These are phyloP conservation scores for Dothidotthia symphoricarpi DNA, from an alignment of 2,329 filamentous ascomycete species.

Conservation along the genomic window DNA sequence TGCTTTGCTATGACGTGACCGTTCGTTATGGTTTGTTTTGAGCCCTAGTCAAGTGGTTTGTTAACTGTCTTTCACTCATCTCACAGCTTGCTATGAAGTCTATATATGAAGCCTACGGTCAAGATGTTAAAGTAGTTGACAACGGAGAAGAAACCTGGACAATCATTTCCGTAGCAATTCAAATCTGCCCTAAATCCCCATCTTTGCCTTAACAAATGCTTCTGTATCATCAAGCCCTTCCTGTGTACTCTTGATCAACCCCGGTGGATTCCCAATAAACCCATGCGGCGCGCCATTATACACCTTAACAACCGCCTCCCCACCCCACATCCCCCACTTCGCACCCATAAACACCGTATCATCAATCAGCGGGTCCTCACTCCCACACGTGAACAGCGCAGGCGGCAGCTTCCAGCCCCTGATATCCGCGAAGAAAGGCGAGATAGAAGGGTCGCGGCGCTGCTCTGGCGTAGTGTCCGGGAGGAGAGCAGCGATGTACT, in stretches of 20 bases:
- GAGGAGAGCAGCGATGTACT: constrained; percentile 49
- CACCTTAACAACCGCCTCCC: constrained; percentile 53
- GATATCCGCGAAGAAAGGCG: constrained; percentile 52
- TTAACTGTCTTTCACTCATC: no score
- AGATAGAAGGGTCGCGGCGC: constrained; percentile 48
- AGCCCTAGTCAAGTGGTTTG: no score
- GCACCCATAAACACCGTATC: constrained; percentile 54
- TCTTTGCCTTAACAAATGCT: constrained; percentile 40
- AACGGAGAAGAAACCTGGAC: no score
- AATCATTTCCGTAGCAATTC: no score
- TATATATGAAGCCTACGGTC: no score
- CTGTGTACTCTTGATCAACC: constrained; percentile 37
- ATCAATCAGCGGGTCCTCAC: constrained; percentile 54
- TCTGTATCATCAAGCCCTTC: constrained; percentile 43
- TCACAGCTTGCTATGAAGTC: no score
- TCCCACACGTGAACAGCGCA: constrained; percentile 56
- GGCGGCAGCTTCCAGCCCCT: constrained; percentile 47
- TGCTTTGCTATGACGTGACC: no score
- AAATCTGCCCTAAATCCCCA: constrained; percentile 11
- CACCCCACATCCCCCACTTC: constrained; percentile 55
- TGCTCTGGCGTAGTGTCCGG: constrained; percentile 45
- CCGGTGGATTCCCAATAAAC: constrained; percentile 48
- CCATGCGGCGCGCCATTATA: constrained; percentile 57
- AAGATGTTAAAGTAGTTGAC: no score
- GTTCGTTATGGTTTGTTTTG: no score